Evolutionary conservation across 768 basidiomycete species (phyloP).

Genomic region (Asterophora lycoperdoides): DNA sequence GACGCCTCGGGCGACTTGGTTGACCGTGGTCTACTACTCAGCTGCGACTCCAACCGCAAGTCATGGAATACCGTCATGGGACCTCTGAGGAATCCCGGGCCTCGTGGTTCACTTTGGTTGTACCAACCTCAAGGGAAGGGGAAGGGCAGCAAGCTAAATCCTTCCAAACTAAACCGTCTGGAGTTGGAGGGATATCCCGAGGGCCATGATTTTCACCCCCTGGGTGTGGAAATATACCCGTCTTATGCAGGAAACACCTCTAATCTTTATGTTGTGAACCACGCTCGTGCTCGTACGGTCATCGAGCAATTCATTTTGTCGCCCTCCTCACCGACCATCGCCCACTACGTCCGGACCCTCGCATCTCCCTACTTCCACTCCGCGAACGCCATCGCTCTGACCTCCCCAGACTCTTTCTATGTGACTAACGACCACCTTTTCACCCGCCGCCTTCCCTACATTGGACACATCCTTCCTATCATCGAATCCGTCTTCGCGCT

Average conservation of each 20-base stretch:
- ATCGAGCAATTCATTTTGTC: slow-evolving; percentile 65
- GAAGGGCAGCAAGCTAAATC: slow-evolving; percentile 10
- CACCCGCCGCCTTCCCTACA: slow-evolving; percentile 53
- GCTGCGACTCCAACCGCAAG: slow-evolving; percentile 52
- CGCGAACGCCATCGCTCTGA: slow-evolving; percentile 64
- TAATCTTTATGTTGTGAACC: slow-evolving; percentile 65
- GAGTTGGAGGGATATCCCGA: slow-evolving; percentile 49
- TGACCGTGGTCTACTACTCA: slow-evolving; percentile 43
- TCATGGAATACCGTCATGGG: slow-evolving; percentile 80
- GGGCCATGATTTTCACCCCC: slow-evolving; percentile 64
- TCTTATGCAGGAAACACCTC: slow-evolving; percentile 45
- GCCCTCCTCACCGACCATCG: slow-evolving; percentile 38
- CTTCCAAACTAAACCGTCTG: slow-evolving; percentile 33
- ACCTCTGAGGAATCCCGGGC: slow-evolving; percentile 53
- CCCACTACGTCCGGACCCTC: slow-evolving; percentile 58
- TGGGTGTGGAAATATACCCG: slow-evolving; percentile 59
- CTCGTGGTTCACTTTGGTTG: slow-evolving; percentile 61
- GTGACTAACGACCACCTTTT: slow-evolving; percentile 70
- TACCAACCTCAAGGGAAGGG: slow-evolving; percentile 29
- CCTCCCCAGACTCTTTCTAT: slow-evolving; percentile 65
- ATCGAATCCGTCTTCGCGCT: slow-evolving; percentile 53
- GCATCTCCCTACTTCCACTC: slow-evolving; percentile 54
- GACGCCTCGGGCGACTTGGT: slow-evolving; percentile 33
- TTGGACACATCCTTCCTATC: slow-evolving; percentile 50
- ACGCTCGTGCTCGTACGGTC: slow-evolving; percentile 54